Evolutionary conservation across 2,329 filamentous ascomycete species (phyloP).

Genomic region (Neofusicoccum sp.): DNA sequence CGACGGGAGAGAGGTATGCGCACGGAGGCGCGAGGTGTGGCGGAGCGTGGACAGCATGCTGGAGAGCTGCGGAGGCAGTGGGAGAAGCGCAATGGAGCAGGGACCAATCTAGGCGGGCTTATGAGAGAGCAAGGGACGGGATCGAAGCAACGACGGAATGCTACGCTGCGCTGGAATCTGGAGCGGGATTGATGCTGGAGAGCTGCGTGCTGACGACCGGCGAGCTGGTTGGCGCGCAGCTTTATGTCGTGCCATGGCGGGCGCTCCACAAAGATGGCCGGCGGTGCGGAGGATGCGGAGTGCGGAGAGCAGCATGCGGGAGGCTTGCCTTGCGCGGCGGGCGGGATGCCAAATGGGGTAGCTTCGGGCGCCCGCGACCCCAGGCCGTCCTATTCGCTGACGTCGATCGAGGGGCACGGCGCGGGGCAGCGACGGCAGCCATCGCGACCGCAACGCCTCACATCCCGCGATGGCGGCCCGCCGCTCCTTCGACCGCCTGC

Average conservation of each 20-base stretch:
- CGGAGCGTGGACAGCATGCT: constrained; percentile 32
- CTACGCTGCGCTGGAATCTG: not conserved
- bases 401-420: constrained; percentile 9
- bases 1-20: not conserved
- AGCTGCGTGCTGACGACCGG: not conserved
- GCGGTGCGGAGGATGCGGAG: constrained; percentile 6
- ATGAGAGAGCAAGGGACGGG: not conserved
- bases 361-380: not conserved
- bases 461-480: constrained; percentile 14
- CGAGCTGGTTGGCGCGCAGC: not conserved
- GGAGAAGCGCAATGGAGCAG: not conserved
- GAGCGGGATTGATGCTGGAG: not conserved
- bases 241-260: constrained; percentile 8
- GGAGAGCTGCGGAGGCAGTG: not conserved
- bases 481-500: constrained; percentile 17
- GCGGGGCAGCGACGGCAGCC: not conserved
- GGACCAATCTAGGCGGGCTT: no score
- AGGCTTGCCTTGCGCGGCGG: not conserved
- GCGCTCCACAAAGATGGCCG: not conserved
- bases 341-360: constrained; percentile 3
- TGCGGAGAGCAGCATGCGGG: constrained; percentile 3
- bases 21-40: constrained; percentile 24
- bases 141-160: not conserved
- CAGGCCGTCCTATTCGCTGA: not conserved
- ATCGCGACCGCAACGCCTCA: not conserved